phyloP scores from a whole-genome alignment of 352 stramenopile genomes.

The Globisporangium nunn region DNA sequence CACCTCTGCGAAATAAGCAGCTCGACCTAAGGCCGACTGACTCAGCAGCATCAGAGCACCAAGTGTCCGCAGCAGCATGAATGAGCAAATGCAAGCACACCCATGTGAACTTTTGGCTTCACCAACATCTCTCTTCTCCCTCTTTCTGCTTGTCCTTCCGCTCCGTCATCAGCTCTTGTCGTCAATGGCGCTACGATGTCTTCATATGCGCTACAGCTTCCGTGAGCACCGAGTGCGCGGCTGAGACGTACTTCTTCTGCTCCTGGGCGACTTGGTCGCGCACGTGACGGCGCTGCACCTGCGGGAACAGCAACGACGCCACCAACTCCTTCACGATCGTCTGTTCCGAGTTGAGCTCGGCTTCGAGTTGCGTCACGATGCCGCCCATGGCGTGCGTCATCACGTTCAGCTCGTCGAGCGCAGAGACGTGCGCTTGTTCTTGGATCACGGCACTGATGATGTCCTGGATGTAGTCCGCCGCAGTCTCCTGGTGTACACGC shows the following conservation, averaged over 20 bases:
- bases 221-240: constrained; percentile 48
- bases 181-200: constrained; percentile 5
- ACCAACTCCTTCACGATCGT: constrained; percentile 73
- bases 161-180: neutral
- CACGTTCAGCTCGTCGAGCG: constrained; percentile 50
- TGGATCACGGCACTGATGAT: constrained; percentile 50
- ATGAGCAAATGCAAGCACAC: neutral
- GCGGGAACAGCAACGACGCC: constrained; percentile 71
- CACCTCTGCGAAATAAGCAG: constrained; percentile 1
- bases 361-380: constrained; percentile 51
- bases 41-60: too few relatives aligned
- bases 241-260: constrained; percentile 61
- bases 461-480: constrained; percentile 60
- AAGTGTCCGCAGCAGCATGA: neutral
- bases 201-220: constrained; percentile 26
- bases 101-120: neutral
- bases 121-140: too few relatives aligned
- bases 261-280: constrained; percentile 46
- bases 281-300: constrained; percentile 63
- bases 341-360: constrained; percentile 36
- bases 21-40: too few relatives aligned
- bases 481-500: constrained; percentile 76
- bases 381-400: constrained; percentile 26
- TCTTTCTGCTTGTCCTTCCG: neutral
- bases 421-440: constrained; percentile 36